These are phyloP conservation scores for Hypocreales sp. DNA, from an alignment of 2,329 filamentous ascomycete genomes.

Conservation along the genomic window DNA sequence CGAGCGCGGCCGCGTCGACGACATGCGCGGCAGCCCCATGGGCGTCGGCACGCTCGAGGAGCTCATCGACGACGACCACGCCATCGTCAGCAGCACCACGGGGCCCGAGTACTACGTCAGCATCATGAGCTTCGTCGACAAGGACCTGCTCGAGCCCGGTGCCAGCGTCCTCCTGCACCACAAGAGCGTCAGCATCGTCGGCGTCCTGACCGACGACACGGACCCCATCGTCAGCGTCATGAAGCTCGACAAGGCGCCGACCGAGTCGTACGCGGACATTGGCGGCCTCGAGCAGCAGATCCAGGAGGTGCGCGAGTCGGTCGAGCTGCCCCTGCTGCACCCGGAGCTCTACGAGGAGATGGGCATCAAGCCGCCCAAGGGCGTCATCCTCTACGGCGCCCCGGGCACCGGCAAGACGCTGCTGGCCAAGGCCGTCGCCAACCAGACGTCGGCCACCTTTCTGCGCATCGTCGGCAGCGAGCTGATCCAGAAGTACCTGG, in stretches of 20 bases:
- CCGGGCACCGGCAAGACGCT: constrained; percentile 95
- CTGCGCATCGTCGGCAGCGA: constrained; percentile 93
- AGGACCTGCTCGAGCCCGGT: constrained; percentile 91
- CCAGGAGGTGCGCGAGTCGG: constrained; percentile 93
- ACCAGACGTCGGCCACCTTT: constrained; percentile 98
- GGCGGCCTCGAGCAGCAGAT: constrained; percentile 91
- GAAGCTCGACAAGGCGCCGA: constrained; percentile 98
- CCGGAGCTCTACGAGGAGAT: constrained; percentile 98
- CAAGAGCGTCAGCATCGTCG: constrained; percentile 95
- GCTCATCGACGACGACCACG: constrained; percentile 98
- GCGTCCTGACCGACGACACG: constrained; percentile 89
- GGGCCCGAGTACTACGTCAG: constrained; percentile 98
- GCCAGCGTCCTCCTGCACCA: constrained; percentile 92
- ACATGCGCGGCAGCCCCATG: constrained; percentile 98
- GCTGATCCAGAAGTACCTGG: constrained; percentile 96
- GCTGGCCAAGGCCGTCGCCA: constrained; percentile 91
- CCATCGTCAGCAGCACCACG: constrained; percentile 93
- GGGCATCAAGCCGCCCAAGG: constrained; percentile 99
- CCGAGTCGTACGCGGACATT: constrained; percentile 96
- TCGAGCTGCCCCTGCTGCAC: constrained; percentile 86
- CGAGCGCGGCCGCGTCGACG: constrained; percentile 86
- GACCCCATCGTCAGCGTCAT: constrained; percentile 95
- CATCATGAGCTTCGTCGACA: constrained; percentile 99
- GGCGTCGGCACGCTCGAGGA: constrained; percentile 95
- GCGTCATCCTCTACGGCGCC: constrained; percentile 95